A percentile compares a stretch with the other conserved stretches of the same genome.
These are phyloP conservation scores for Globisporangium nagaii DNA, from an alignment of 352 stramenopile species.

Conservation along the genomic window DNA sequence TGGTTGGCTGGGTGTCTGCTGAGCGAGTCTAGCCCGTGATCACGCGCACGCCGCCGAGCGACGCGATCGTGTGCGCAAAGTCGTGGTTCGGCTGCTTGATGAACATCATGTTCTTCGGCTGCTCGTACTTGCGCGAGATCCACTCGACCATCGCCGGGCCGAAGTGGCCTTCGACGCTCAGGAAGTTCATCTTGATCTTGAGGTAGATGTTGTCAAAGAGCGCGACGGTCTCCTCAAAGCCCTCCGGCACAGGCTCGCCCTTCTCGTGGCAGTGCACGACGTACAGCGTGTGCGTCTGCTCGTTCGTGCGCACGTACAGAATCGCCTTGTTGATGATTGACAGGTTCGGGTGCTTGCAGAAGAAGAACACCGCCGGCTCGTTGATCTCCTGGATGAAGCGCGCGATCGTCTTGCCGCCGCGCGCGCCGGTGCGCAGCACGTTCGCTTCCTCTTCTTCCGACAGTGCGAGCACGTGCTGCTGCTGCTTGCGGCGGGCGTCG, in stretches of 20 bases:
- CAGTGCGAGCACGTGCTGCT: slow-evolving; percentile 17
- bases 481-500: slow-evolving; percentile 8
- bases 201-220: slow-evolving; percentile 94
- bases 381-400: slow-evolving; percentile 82
- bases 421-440: slow-evolving; percentile 64
- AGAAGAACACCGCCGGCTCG: slow-evolving; percentile 91
- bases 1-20: too few species aligned
- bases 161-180: slow-evolving; percentile 84
- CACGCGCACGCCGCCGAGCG: slow-evolving; percentile 89
- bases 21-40: slow-evolving; percentile 87
- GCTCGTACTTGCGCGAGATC: slow-evolving; percentile 82
- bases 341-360: slow-evolving; percentile 90
- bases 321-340: slow-evolving; percentile 95
- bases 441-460: slow-evolving; percentile 39
- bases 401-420: slow-evolving; percentile 81
- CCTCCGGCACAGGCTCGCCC: slow-evolving; percentile 46
- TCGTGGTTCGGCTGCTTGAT: slow-evolving; percentile 94
- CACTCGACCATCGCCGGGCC: slow-evolving; percentile 91
- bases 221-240: slow-evolving; percentile 83
- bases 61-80: slow-evolving; percentile 90
- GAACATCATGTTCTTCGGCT: slow-evolving; percentile 96
- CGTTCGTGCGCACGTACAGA: slow-evolving; percentile 93
- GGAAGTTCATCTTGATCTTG: slow-evolving; percentile 92
- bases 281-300: slow-evolving; percentile 88
- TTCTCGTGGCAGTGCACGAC: slow-evolving; percentile 88